phyloP scores from a whole-genome alignment of 345 rosid species.

The Anastatica hierochuntica region DNA sequence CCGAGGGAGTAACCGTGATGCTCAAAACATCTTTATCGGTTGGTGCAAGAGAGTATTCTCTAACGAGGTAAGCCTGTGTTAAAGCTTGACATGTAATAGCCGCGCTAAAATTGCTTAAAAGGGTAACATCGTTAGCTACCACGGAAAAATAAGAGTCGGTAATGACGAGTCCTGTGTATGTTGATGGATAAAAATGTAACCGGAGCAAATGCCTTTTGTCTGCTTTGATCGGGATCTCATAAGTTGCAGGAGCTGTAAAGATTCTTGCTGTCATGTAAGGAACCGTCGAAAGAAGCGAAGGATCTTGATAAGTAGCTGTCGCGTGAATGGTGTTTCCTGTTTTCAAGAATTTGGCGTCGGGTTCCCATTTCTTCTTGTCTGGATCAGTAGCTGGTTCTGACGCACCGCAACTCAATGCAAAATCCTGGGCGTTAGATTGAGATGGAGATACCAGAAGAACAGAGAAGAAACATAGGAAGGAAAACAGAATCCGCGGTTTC shows the following conservation, averaged over 20 bases:
- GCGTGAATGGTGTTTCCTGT: slow-evolving; percentile 26
- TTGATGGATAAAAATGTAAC: slow-evolving; percentile 58
- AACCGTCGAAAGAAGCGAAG: slow-evolving; percentile 47
- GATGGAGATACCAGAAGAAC: slow-evolving; percentile 16
- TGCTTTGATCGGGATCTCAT: slow-evolving; percentile 37
- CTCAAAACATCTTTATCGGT: slow-evolving; percentile 22
- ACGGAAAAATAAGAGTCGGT: slow-evolving; percentile 51
- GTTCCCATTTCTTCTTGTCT: slow-evolving; percentile 53
- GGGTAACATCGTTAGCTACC: slow-evolving; percentile 36
- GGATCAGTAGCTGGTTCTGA: slow-evolving; percentile 34
- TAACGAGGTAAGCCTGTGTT: slow-evolving; percentile 53
- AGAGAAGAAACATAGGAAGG: slow-evolving; percentile 24
- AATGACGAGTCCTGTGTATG: slow-evolving; percentile 36
- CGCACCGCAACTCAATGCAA: slow-evolving; percentile 47
- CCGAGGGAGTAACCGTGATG: slow-evolving; percentile 46
- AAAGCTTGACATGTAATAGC: slow-evolving; percentile 58
- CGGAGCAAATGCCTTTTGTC: slow-evolving; percentile 39
- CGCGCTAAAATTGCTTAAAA: slow-evolving; percentile 68
- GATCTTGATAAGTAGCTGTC: slow-evolving; percentile 51
- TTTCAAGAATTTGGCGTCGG: slow-evolving; percentile 41
- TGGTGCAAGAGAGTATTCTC: slow-evolving; percentile 55
- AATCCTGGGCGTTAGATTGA: slow-evolving; percentile 16
- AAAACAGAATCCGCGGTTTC: slow-evolving; percentile 16
- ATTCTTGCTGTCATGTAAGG: slow-evolving; percentile 77
- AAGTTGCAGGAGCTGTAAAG: slow-evolving; percentile 43